Percentiles rank a stretch among this genome's conserved stretches.
Conservation (phyloP, 2,329 filamentous ascomycete genomes). For the Berkeleyomyces basicola region DNA sequence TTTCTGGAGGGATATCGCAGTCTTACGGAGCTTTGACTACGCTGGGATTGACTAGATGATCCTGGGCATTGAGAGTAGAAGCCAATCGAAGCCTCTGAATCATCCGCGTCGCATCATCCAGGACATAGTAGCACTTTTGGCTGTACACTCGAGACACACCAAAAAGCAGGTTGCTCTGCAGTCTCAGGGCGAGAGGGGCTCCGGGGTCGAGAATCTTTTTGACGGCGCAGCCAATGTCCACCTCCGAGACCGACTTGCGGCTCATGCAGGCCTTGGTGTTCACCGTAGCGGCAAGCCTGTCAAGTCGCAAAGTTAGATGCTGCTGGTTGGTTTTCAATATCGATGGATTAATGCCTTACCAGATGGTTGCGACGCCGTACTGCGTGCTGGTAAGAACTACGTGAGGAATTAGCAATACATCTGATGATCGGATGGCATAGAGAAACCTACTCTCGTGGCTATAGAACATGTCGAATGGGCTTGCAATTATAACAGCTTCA, state of each 20-base stretch:
- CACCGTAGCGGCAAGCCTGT: conserved; percentile 80
- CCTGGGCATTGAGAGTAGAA: conserved; percentile 2
- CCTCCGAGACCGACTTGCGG: conserved; percentile 72
- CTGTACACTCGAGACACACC: conserved; percentile 72
- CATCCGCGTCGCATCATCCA: conserved; percentile 55
- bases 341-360: conserved; percentile 37
- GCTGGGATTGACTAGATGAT: conserved; percentile 40
- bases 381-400: conserved; percentile 66
- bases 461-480: conserved; percentile 58
- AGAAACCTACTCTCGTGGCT: conserved; percentile 66
- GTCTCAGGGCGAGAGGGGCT: conserved; percentile 72
- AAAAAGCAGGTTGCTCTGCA: conserved; percentile 78
- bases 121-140: conserved; percentile 75
- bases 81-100: conserved; percentile 26
- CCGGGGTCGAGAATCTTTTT: conserved; percentile 67
- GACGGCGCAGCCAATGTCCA: conserved; percentile 76
- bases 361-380: conserved; percentile 88
- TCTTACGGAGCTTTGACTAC: conserved; percentile 56
- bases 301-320: conserved; percentile 9
- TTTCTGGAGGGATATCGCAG: conserved; percentile 15
- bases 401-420: conserved; percentile 17
- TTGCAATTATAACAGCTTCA: neutral
- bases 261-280: conserved; percentile 62
- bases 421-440: neutral
- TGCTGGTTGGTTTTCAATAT: neutral